Evolutionary conservation across 2,329 filamentous ascomycete species (phyloP), one percentile per base, ranked within the genome.

Genomic region (Leptographium wingfieldii): DNA sequence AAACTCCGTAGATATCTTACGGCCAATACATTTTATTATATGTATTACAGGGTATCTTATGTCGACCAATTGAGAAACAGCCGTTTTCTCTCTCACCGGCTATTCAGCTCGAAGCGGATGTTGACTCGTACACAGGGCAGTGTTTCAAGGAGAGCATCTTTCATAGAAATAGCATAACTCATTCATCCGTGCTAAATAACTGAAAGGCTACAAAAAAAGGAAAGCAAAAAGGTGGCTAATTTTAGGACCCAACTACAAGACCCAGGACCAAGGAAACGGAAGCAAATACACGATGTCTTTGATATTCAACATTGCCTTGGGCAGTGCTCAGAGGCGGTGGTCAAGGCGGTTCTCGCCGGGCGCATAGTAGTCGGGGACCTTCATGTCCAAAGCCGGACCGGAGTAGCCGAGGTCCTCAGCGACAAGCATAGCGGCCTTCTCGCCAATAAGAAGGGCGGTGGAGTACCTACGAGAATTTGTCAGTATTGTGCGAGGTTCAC

Each of bases 321-420:
- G 40, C 14, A 19, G 14, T n/a, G 19, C 35, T 55, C 56, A 79
- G 46, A 79, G 67, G 55, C 77, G 76, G 63, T 67, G 71, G 1
- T 68, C 65, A 25, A 78, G 68, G 4, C 66, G 64, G 9, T 71
- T 57, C 65, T 81, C 79, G 5, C 77, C 78, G 0, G 79, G 82
- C 0, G 79, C 82, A 62, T 85, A 72, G 68, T 86, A 86, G 11
- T 75, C 77, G 1, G 84, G 84, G 3, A 86, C 86, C 73, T 84
- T 87, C 88, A 92, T 92, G 51, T 90, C 84, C 63, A 92, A 75
- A 11, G 84, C 87, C 35, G 77, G 76, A 35, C 88, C 88, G 43
- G 80, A 84, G 72, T 91, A 90, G 3, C 85, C 87, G 22, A 91
- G 73, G 64, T 91, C 87, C 71, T 91, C 87, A 10, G 80, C 87